These are phyloP conservation scores for Penicillium sp. DNA, from an alignment of 2,329 filamentous ascomycete genomes.

Conservation along the genomic window DNA sequence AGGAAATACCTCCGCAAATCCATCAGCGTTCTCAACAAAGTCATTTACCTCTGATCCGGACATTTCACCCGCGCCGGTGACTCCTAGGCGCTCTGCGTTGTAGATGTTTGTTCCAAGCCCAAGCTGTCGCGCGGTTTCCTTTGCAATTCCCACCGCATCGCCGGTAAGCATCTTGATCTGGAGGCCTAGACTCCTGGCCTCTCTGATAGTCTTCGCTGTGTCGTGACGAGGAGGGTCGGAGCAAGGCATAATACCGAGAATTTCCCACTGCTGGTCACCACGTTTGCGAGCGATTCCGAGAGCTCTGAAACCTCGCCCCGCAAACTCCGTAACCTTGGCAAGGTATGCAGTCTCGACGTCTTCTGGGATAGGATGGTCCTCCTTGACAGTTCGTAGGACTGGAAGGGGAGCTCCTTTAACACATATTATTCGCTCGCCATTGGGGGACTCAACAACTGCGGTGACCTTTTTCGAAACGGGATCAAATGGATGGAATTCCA, in stretches of 20 bases:
- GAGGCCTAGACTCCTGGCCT: conserved; percentile 84
- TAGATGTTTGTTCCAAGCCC: conserved; percentile 92
- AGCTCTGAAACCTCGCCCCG: conserved; percentile 89
- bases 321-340: conserved; percentile 90
- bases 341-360: conserved; percentile 83
- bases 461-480: conserved; percentile 92
- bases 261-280: conserved; percentile 80
- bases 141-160: conserved; percentile 90
- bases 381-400: conserved; percentile 83
- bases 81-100: conserved; percentile 89
- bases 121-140: conserved; percentile 88
- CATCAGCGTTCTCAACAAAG: conserved; percentile 93
- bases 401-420: conserved; percentile 90
- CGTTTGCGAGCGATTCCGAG: conserved; percentile 92
- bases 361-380: conserved; percentile 78
- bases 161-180: conserved; percentile 97
- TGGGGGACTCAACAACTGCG: conserved; percentile 79
- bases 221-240: conserved; percentile 89
- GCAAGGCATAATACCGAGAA: conserved; percentile 94
- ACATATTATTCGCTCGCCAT: conserved; percentile 83
- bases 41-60: conserved; percentile 92
- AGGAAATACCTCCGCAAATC: conserved; percentile 92
- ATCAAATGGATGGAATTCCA: conserved; percentile 87
- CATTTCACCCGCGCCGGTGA: conserved; percentile 89
- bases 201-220: conserved; percentile 85